Evolutionary conservation across 2,329 filamentous ascomycete genomes (phyloP), one percentile per base, ranked within the genome.

Genomic region (Alternaria infectoria): DNA sequence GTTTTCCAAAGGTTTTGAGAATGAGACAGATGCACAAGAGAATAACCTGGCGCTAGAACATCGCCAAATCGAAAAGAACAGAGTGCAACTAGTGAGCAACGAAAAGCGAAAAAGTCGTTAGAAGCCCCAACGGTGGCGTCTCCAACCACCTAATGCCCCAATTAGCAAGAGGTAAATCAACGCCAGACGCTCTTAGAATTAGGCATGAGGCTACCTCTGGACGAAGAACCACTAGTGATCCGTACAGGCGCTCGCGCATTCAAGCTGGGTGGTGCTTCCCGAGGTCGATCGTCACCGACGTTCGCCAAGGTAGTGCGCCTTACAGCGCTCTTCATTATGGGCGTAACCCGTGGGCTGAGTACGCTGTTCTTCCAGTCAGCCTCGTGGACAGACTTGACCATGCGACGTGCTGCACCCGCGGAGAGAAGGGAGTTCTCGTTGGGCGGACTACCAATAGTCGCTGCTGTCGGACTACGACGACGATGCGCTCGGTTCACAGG

Each of bases 331-430:
- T 90, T 91, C 70, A 85, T 83, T 26, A 90, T 83, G 2, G 88
- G 86, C 17, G 87, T 82, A 70, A 83, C 84, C 32, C 88, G 83
- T 26, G 90, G 89, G 68, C 87, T 89, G 54, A 91, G 79, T 13
- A 91, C 88, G 60, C 84, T 87, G 43, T 80, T 80, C 63, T 85
- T 86, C 71, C 81, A 83, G 17, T 86, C 85, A 52, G 83, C 82
- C 45, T 87, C 86, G 68, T 87, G 87, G 30, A 89, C 86, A 51
- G 83, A 86, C 73, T 86, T 88, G 43, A 89, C 86, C 87, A 91
- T 90, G 13, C 90, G 84, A 46, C 90, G 83, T 25, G 89, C 89
- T 65, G 90, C 89, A 58, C 86, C 85, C 23, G 89, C 87, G 1
- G 88, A 90, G 77, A 91, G 91, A 77, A 90, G 83, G 8, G 82